Conservation (phyloP, 1,284 basidiomycete species). For the Ceratobasidium sp. region DNA sequence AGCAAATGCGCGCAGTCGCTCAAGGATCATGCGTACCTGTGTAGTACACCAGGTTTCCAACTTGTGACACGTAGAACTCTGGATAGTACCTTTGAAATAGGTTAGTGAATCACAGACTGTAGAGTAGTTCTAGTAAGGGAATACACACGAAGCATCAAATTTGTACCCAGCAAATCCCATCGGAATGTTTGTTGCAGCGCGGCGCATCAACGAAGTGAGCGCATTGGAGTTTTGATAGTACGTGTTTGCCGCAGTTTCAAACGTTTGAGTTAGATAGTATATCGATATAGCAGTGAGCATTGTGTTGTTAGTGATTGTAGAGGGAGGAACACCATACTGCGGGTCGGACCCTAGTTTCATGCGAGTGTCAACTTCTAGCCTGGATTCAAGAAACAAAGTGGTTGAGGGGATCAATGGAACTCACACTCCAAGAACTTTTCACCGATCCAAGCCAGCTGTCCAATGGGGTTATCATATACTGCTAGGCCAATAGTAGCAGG, state of each 20-base stretch:
- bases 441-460: slow-evolving; percentile 42
- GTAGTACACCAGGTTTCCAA: slow-evolving; percentile 19
- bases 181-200: not conserved
- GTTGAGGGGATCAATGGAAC: not conserved
- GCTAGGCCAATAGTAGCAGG: slow-evolving; percentile 44
- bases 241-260: slow-evolving; percentile 36
- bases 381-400: not conserved
- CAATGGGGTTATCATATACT: slow-evolving; percentile 42
- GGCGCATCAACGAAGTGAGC: not conserved
- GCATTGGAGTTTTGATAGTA: not conserved
- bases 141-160: not conserved
- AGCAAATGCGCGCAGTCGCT: not conserved
- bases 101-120: not conserved
- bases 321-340: not conserved
- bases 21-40: not conserved
- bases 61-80: slow-evolving; percentile 8
- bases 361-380: not conserved
- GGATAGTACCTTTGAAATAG: slow-evolving; percentile 2
- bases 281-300: slow-evolving; percentile 43
- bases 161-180: slow-evolving; percentile 6
- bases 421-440: slow-evolving; percentile 42
- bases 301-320: slow-evolving; percentile 26
- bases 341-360: not conserved
- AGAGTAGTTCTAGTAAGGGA: too few species aligned
- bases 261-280: slow-evolving; percentile 43